Evolutionary conservation across 305 asterid species (phyloP).

Genomic region (Fraxinus sp.): DNA sequence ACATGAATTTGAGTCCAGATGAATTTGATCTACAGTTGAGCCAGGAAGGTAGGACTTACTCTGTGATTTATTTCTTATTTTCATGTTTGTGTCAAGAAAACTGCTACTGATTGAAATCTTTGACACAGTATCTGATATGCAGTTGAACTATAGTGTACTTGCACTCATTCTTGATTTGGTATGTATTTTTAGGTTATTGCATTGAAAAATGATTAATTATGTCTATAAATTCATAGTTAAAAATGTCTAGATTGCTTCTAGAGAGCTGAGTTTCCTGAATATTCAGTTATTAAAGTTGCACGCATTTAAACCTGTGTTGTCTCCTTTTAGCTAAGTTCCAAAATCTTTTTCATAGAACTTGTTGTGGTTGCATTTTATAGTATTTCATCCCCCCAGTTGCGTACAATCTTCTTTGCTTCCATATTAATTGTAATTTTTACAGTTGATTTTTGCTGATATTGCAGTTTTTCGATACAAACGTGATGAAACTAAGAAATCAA

Average conservation of each 20-base stretch:
- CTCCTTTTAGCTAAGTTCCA: neutral
- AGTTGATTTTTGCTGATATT: slow-evolving; percentile 26
- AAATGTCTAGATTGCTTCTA: slow-evolving; percentile 2
- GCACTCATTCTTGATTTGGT: neutral
- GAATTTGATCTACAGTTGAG: slow-evolving; percentile 36
- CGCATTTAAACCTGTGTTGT: neutral
- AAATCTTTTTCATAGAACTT: neutral
- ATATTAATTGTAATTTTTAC: neutral
- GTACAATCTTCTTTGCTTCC: slow-evolving; percentile 11
- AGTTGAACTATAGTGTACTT: slow-evolving; percentile 9
- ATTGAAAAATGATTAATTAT: neutral
- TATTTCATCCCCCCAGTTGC: neutral
- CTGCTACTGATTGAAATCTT: neutral
- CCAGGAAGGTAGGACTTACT: slow-evolving; percentile 51
- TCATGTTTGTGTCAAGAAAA: slow-evolving; percentile 1
- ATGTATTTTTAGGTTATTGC: slow-evolving; percentile 7
- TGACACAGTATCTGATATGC: neutral
- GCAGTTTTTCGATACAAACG: slow-evolving; percentile 54
- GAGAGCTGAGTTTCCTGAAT: neutral
- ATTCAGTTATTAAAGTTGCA: neutral
- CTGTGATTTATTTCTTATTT: slow-evolving; percentile 17
- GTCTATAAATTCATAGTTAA: neutral
- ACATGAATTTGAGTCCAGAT: slow-evolving; percentile 73
- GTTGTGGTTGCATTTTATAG: neutral
- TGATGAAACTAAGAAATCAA: slow-evolving; percentile 47